A percentile compares a stretch with the other conserved stretches of the same genome.
Evolutionary conservation across 2,329 filamentous ascomycete genomes (phyloP).

Genomic region (Nectriaceae sp.): DNA sequence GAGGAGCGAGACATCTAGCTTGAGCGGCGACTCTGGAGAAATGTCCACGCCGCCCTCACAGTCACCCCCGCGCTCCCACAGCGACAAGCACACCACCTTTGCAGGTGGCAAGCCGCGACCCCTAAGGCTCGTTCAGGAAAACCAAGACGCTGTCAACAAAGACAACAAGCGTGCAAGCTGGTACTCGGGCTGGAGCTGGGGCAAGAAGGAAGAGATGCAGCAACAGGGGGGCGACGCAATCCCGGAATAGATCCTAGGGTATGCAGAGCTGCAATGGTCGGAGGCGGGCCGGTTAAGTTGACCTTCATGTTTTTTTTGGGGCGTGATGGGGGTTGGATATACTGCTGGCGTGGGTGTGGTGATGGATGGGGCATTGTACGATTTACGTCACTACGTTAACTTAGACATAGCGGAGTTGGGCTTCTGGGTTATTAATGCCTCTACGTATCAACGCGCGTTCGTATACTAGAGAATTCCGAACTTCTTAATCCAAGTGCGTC

Average conservation of each 20-base stretch:
- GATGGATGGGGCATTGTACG: slow-evolving; percentile 31
- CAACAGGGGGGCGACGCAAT: slow-evolving; percentile 32
- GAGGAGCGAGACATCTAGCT: slow-evolving; percentile 64
- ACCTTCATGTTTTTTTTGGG: background rate
- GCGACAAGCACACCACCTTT: slow-evolving; percentile 59
- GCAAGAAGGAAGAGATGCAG: slow-evolving; percentile 51
- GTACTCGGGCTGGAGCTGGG: slow-evolving; percentile 60
- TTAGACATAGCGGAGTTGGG: slow-evolving; percentile 33
- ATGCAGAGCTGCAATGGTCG: background rate
- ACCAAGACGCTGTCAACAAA: slow-evolving; percentile 52
- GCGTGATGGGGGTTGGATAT: slow-evolving; percentile 28
- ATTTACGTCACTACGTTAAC: slow-evolving; percentile 28
- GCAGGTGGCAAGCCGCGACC: slow-evolving; percentile 76
- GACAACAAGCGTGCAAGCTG: slow-evolving; percentile 64
- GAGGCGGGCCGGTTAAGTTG: slow-evolving; percentile 2
- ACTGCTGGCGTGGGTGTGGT: slow-evolving; percentile 24
- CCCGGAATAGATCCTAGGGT: slow-evolving; percentile 32
- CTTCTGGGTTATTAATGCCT: slow-evolving; percentile 32
- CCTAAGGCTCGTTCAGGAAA: slow-evolving; percentile 84
- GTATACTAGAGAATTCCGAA: slow-evolving; percentile 5
- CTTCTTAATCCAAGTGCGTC: no score
- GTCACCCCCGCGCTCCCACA: slow-evolving; percentile 54
- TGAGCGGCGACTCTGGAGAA: slow-evolving; percentile 67
- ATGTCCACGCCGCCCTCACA: slow-evolving; percentile 49
- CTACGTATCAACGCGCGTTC: slow-evolving; percentile 22